phyloP scores from a whole-genome alignment of 345 rosid species.

The Pugionium cornutum region DNA sequence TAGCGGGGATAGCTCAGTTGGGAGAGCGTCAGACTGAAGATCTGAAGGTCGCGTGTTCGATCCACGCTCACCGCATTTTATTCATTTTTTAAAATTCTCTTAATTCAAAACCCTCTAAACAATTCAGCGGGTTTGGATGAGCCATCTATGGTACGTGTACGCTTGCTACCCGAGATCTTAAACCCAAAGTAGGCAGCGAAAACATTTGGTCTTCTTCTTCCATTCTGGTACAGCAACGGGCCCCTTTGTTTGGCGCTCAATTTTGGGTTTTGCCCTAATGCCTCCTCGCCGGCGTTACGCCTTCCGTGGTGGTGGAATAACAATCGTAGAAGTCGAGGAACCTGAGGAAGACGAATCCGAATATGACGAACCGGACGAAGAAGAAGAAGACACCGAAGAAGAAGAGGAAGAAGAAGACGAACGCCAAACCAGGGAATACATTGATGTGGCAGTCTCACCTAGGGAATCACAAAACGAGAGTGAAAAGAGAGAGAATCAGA shows the following conservation, averaged over 20 bases:
- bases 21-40: conserved; percentile 99
- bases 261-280: conserved; percentile 26
- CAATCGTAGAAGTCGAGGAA: conserved; percentile 2
- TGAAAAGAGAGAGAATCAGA: conserved; percentile 43
- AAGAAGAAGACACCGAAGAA: conserved; percentile 11
- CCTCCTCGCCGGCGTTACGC: conserved; percentile 22
- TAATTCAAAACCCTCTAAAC: neutral
- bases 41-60: conserved; percentile 99
- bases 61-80: conserved; percentile 83
- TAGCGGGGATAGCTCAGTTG: conserved; percentile 73
- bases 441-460: conserved; percentile 33
- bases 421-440: conserved; percentile 38
- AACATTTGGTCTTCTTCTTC: conserved; percentile 5
- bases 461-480: conserved; percentile 36
- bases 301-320: neutral
- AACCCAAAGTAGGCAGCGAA: neutral
- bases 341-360: conserved; percentile 4
- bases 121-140: neutral
- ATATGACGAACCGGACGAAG: conserved; percentile 13
- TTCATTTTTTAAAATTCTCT: neutral
- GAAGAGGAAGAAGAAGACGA: conserved; percentile 27
- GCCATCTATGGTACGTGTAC: no score
- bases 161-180: neutral
- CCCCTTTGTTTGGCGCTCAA: conserved; percentile 8
- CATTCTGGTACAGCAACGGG: conserved; percentile 8